Evolutionary conservation across 345 rosid genomes (phyloP), one percentile per base, ranked within the genome.

Genomic region (Barbarea vulgaris): DNA sequence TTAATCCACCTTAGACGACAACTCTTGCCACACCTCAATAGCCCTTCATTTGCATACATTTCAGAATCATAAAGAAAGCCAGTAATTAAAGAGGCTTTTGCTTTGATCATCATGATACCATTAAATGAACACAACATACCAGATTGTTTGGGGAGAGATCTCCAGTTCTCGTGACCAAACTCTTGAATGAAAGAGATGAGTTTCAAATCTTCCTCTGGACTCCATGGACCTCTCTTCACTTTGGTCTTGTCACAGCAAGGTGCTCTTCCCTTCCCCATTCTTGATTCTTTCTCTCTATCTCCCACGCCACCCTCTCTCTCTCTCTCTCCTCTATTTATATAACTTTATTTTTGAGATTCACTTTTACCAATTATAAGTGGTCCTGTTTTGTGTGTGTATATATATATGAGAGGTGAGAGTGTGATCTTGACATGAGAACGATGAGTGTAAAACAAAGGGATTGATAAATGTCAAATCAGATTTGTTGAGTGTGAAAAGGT

Each of bases 171-270:
- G 62, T 85, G 91, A 57, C 91, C 91, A 80, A 82, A 76, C 39
- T 77, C 79, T 33, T 85, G 92, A 69, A 95, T 85, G 70, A 90
- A 91, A 78, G 93, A 61, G 80, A 87, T 81, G 69, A 95, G 99
- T 77, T 81, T 87, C 69, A 88, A 27, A 79, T 95, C 99, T 76
- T 95, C 99, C 4, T 85, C 88, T 44, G 96, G 93, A 56, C 92
- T 92, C 99, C 99, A 95, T 69, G 97, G 93, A 34, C 99, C 99
- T 88, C 86, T 95, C 86, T 89, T 95, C 83, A 95, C 97, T 77
- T 85, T 70, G 60, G 78, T 84, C 83, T 95, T 95, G 61, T 92
- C 97, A 74, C 99, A 95, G 59, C 99, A 95, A 1, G 97, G 97
- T 12, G 99, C 90, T 81, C 99, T 87, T 69, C 99, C 97, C 57